Conservation (phyloP, 2,329 filamentous ascomycete species). For the Ramularia endophylla region DNA sequence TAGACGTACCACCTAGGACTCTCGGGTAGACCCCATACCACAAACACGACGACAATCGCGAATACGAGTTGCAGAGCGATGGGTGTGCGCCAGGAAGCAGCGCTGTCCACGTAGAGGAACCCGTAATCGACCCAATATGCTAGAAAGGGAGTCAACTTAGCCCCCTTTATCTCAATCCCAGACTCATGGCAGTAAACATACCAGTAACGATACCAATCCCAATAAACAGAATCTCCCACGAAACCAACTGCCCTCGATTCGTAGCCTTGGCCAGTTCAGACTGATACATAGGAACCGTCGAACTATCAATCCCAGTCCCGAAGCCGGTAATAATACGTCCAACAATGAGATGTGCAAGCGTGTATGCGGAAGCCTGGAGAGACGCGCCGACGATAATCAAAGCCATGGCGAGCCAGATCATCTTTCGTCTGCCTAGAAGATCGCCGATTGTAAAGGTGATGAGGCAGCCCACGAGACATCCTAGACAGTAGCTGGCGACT, state of each 20-base stretch:
- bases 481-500: constrained; percentile 50
- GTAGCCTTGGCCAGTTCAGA: constrained; percentile 34
- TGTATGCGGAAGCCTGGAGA: constrained; percentile 27
- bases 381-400: constrained; percentile 47
- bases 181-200: no score
- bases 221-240: constrained; percentile 24
- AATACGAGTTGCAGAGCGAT: constrained; percentile 17
- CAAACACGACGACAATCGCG: constrained; percentile 34
- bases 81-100: constrained; percentile 13
- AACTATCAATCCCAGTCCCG: constrained; percentile 36
- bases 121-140: constrained; percentile 20
- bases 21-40: constrained; percentile 17
- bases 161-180: no score
- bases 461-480: constrained; percentile 53
- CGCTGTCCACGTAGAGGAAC: constrained; percentile 10
- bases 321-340: constrained; percentile 44
- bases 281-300: constrained; percentile 39
- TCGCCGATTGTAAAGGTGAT: constrained; percentile 46
- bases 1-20: constrained; percentile 25
- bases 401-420: constrained; percentile 43
- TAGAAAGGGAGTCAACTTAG: no score
- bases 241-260: constrained; percentile 21
- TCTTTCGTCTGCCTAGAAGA: constrained; percentile 42
- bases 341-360: constrained; percentile 41
- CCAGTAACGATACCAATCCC: constrained; percentile 12